Conservation (phyloP, 2,329 filamentous ascomycete genomes). For the Pestalotiopsis sp. region DNA sequence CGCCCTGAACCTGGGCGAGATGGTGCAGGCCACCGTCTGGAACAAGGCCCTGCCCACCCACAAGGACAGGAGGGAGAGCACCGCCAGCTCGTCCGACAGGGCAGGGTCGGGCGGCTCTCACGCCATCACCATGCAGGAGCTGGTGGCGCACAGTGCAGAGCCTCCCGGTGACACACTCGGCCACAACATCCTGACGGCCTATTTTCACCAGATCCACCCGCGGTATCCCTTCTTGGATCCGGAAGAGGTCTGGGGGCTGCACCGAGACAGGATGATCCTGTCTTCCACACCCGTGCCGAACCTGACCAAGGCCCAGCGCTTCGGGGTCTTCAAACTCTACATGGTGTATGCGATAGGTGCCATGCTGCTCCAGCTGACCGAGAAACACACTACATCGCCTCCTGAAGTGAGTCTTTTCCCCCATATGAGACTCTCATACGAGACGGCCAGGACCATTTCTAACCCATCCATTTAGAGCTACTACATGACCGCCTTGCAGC, state of each 20-base stretch:
- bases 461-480: conserved; percentile 38
- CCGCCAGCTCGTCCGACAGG: conserved; percentile 16
- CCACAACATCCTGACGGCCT: conserved; percentile 44
- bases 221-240: conserved; percentile 53
- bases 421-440: not conserved
- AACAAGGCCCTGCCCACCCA: conserved; percentile 46
- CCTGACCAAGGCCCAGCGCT: conserved; percentile 35
- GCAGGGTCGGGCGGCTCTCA: conserved; percentile 37
- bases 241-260: conserved; percentile 45
- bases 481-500: conserved; percentile 51
- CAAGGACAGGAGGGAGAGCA: conserved; percentile 11
- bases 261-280: conserved; percentile 40
- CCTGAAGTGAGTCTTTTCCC: conserved; percentile 38
- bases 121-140: conserved; percentile 41
- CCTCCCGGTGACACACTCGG: conserved; percentile 50
- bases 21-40: conserved; percentile 58
- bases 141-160: conserved; percentile 44
- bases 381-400: conserved; percentile 40
- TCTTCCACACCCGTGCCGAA: conserved; percentile 39
- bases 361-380: conserved; percentile 49
- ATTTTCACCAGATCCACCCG: conserved; percentile 47
- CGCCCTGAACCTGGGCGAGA: conserved; percentile 52
- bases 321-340: conserved; percentile 53
- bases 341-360: conserved; percentile 55
- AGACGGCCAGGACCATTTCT: not conserved